phyloP scores from a whole-genome alignment of 1,284 basidiomycete species.

The Chondrostereum purpureum region DNA sequence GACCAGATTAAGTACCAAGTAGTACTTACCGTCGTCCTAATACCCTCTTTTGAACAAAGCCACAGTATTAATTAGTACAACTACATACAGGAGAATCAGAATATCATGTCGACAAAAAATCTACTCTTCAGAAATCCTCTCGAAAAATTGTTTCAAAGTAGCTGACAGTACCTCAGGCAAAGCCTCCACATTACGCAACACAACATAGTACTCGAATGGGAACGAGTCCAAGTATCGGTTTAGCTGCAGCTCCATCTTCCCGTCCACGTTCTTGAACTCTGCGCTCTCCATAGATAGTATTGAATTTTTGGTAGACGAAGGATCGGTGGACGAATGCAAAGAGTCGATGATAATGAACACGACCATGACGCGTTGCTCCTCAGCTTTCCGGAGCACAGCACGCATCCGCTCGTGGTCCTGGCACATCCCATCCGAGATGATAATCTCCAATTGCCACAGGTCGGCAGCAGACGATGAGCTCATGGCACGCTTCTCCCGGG shows the following conservation, averaged over 20 bases:
- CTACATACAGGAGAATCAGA: not conserved
- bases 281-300: slow-evolving; percentile 94
- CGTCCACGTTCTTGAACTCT: slow-evolving; percentile 81
- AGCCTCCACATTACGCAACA: slow-evolving; percentile 86
- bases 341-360: slow-evolving; percentile 97
- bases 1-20: too few relatives aligned
- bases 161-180: slow-evolving; percentile 89
- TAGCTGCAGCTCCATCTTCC: slow-evolving; percentile 84
- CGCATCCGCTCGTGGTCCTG: slow-evolving; percentile 89
- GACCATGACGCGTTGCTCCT: slow-evolving; percentile 90
- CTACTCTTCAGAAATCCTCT: slow-evolving; percentile 67
- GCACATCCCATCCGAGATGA: slow-evolving; percentile 98
- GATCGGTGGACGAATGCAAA: slow-evolving; percentile 41
- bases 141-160: slow-evolving; percentile 90
- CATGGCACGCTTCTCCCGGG: slow-evolving; percentile 60
- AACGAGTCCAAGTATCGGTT: slow-evolving; percentile 92
- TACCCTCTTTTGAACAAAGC: too few relatives aligned
- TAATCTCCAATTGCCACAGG: slow-evolving; percentile 97
- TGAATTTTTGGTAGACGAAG: slow-evolving; percentile 44
- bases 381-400: slow-evolving; percentile 77
- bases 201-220: slow-evolving; percentile 97
- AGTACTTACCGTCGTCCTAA: too few relatives aligned
- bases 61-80: too few relatives aligned
- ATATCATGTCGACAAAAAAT: slow-evolving; percentile 5
- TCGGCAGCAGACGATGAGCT: slow-evolving; percentile 67